phyloP scores from a whole-genome alignment of 140 eudicot species.

The Artemisia princeps region DNA sequence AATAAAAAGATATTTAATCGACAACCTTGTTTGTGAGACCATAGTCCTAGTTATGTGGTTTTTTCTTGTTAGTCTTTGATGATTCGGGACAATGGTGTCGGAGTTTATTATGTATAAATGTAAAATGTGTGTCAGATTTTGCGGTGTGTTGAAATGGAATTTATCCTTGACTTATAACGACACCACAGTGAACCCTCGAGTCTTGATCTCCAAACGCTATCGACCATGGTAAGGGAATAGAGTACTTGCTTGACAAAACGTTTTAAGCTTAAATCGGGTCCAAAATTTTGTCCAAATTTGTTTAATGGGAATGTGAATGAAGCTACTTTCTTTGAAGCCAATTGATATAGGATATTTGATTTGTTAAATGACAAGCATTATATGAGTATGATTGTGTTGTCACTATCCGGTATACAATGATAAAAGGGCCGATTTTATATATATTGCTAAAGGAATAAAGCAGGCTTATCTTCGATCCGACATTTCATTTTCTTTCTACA shows the following conservation, averaged over 20 bases:
- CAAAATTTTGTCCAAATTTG: too few relatives aligned
- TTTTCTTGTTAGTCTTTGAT: background rate
- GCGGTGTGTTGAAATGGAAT: background rate
- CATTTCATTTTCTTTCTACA: background rate
- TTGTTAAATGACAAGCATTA: too few relatives aligned
- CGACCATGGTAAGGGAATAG: too few relatives aligned
- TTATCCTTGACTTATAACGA: too few relatives aligned
- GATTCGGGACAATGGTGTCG: background rate
- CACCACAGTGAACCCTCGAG: too few relatives aligned
- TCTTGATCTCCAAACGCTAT: too few relatives aligned
- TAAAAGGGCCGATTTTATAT: background rate
- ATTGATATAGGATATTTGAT: too few relatives aligned
- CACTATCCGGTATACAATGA: conserved; percentile 23
- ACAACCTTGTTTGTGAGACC: background rate
- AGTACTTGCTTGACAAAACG: too few relatives aligned
- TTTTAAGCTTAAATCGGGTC: too few relatives aligned
- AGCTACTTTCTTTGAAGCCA: too few relatives aligned
- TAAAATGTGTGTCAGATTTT: background rate
- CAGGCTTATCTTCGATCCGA: background rate
- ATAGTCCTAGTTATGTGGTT: background rate
- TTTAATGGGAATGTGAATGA: too few relatives aligned
- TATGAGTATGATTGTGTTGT: conserved; percentile 24
- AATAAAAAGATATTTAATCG: too few relatives aligned
- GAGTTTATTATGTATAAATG: background rate
- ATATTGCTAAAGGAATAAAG: conserved; percentile 8